These are phyloP conservation scores for Barnettozyma siamensis DNA, from an alignment of 805 yeast genomes.

Conservation along the genomic window DNA sequence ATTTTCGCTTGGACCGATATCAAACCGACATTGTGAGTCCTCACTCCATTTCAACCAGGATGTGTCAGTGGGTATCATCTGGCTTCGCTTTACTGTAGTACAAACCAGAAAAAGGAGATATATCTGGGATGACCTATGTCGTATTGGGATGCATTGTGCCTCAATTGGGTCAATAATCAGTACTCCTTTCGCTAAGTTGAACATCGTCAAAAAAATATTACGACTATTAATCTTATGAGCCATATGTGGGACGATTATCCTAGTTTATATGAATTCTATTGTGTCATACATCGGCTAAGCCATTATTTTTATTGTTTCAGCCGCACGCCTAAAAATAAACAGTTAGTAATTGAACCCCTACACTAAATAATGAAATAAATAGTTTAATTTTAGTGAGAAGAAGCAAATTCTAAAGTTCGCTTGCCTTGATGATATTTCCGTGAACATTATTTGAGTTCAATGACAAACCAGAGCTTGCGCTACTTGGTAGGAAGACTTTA, in stretches of 20 bases:
- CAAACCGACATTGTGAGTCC: constrained; percentile 22
- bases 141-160: constrained; percentile 10
- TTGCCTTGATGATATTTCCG: constrained; percentile 22
- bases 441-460: constrained; percentile 14
- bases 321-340: too few species aligned
- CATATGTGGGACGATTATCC: too few species aligned
- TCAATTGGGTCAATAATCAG: constrained; percentile 24
- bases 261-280: not conserved
- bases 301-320: not conserved
- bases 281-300: not conserved
- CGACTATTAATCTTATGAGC: too few species aligned
- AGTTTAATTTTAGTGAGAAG: too few species aligned
- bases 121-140: not conserved
- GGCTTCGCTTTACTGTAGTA: constrained; percentile 15
- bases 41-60: constrained; percentile 14
- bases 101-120: constrained; percentile 22
- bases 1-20: constrained; percentile 13
- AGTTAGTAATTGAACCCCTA: too few species aligned
- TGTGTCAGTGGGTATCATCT: not conserved
- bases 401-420: constrained; percentile 13
- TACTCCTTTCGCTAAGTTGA: constrained; percentile 18
- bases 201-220: too few species aligned
- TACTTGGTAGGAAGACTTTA: constrained; percentile 11
- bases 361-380: too few species aligned
- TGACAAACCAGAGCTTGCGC: constrained; percentile 14